Percentiles rank a stretch among this genome's conserved stretches.
Conservation (phyloP, 768 basidiomycete genomes). For the Trametes elegans region DNA sequence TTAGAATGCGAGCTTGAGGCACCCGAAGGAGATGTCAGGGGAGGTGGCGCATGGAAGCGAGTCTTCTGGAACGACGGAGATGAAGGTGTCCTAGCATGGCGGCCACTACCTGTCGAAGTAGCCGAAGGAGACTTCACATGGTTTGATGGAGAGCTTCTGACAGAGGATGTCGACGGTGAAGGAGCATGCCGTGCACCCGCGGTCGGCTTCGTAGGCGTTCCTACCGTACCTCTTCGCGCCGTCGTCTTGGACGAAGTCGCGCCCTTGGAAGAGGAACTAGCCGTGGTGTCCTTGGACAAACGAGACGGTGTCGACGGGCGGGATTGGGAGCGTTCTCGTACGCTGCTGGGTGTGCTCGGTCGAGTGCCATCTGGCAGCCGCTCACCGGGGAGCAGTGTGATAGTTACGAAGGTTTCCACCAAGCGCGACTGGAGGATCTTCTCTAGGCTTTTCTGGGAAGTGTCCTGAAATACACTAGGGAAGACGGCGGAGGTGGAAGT, state of each 20-base stretch:
- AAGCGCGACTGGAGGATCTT: constrained; percentile 69
- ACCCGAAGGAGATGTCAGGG: background rate
- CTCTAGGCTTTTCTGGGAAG: constrained; percentile 69
- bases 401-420: constrained; percentile 72
- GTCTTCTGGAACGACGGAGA: constrained; percentile 21
- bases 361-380: constrained; percentile 4
- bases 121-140: constrained; percentile 16
- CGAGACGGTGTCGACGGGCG: constrained; percentile 9
- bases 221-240: constrained; percentile 18
- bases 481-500: constrained; percentile 22
- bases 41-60: constrained; percentile 8
- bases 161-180: constrained; percentile 3
- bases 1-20: background rate
- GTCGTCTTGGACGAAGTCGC: constrained; percentile 21
- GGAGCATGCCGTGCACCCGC: constrained; percentile 9
- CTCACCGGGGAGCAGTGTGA: constrained; percentile 39
- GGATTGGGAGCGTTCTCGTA: background rate
- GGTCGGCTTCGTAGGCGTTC: constrained; percentile 1
- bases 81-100: constrained; percentile 10
- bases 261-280: background rate
- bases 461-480: constrained; percentile 45
- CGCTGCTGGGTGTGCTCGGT: background rate
- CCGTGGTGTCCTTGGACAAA: constrained; percentile 5
- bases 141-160: background rate
- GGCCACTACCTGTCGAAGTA: constrained; percentile 5